Percentiles rank a stretch among this genome's conserved stretches.
phyloP scores from a whole-genome alignment of 257 asterid species.

The Scutellaria minor region DNA sequence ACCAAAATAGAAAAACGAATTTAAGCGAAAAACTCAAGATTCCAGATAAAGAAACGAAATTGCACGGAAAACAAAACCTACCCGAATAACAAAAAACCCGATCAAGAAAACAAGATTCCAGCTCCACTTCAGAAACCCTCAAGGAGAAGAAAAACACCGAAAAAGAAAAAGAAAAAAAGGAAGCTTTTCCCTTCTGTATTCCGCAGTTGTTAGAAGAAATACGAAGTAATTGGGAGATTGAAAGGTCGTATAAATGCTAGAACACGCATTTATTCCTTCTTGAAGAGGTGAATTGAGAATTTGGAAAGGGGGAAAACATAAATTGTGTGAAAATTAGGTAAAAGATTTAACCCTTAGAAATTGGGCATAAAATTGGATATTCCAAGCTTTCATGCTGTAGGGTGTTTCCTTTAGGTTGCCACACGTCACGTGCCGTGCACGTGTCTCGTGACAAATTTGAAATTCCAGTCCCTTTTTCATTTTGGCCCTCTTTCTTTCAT shows the following conservation, averaged over 20 bases:
- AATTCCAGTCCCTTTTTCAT: neutral
- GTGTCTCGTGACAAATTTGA: conserved; percentile 31
- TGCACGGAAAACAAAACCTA: conserved; percentile 32
- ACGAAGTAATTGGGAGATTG: conserved; percentile 20
- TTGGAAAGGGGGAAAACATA: conserved; percentile 30
- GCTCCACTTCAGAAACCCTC: conserved; percentile 34
- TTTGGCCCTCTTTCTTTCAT: neutral
- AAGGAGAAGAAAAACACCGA: neutral
- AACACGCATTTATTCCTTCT: conserved; percentile 22
- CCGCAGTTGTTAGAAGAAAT: conserved; percentile 28
- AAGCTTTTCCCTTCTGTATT: neutral
- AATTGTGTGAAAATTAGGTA: conserved; percentile 44
- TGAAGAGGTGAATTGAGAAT: neutral
- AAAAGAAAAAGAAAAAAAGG: neutral
- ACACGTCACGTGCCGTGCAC: conserved; percentile 43
- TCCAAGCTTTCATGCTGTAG: conserved; percentile 35
- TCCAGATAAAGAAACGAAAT: conserved; percentile 24
- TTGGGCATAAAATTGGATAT: conserved; percentile 42
- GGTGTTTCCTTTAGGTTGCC: conserved; percentile 32
- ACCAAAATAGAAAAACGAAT: neutral
- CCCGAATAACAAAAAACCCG: conserved; percentile 37
- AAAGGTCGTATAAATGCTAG: conserved; percentile 20
- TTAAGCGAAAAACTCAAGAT: conserved; percentile 17
- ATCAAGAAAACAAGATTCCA: conserved; percentile 32
- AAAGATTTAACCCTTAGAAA: conserved; percentile 34